A percentile compares a stretch with the other conserved stretches of the same genome.
Conservation (phyloP, 2,329 filamentous ascomycete species). For the Aspergillus sp. region DNA sequence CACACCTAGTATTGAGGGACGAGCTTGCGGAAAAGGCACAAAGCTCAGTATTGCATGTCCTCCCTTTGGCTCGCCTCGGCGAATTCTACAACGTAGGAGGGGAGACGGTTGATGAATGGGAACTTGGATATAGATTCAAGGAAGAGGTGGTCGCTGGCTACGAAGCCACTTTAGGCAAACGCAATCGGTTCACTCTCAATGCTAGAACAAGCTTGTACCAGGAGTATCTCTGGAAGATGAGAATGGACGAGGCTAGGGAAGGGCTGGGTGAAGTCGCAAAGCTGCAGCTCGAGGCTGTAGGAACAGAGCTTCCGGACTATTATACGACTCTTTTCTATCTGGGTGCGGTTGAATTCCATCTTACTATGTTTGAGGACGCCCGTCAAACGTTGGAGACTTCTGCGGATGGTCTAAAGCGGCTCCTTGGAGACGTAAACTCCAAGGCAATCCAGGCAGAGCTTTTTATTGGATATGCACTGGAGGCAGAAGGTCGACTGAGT, state of each 20-base stretch:
- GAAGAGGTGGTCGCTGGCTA: background rate
- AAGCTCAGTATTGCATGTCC: background rate
- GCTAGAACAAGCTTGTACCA: background rate
- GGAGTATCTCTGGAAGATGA: background rate
- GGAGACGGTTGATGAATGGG: background rate
- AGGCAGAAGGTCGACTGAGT: background rate
- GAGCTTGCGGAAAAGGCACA: background rate
- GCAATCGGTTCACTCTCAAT: background rate
- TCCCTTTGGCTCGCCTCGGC: background rate
- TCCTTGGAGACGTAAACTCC: background rate
- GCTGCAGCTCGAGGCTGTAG: background rate
- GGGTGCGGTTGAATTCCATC: background rate
- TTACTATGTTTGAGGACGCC: background rate
- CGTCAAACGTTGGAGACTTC: background rate
- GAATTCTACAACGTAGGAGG: background rate
- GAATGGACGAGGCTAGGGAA: background rate
- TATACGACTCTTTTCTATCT: background rate
- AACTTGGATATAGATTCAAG: background rate
- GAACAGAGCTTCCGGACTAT: background rate
- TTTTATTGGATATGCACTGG: background rate
- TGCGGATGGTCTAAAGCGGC: background rate
- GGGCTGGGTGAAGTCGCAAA: background rate
- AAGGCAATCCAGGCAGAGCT: background rate
- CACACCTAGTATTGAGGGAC: background rate
- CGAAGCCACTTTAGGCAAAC: background rate